Percentiles rank a stretch among this genome's conserved stretches.
phyloP scores from a whole-genome alignment of 139 green algal genomes.

The Diplosphaera chodatii region DNA sequence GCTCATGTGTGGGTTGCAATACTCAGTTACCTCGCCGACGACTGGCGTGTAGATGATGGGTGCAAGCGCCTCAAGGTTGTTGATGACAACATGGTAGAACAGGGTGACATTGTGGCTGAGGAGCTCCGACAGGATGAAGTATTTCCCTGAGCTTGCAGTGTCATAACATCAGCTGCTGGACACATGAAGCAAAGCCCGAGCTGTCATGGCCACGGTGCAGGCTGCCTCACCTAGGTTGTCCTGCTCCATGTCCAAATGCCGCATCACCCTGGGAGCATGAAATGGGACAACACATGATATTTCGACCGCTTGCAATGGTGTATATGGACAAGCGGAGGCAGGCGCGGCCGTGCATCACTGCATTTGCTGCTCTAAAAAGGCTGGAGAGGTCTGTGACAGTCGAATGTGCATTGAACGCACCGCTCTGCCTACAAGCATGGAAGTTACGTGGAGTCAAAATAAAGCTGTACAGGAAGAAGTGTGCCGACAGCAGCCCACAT shows the following conservation, averaged over 20 bases:
- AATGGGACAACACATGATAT: too few relatives aligned
- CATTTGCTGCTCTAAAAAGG: background rate
- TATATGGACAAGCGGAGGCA: too few relatives aligned
- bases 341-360: background rate
- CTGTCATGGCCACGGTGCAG: too few relatives aligned
- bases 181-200: too few relatives aligned
- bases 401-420: constrained; percentile 8
- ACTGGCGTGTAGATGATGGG: constrained; percentile 64
- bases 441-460: too few relatives aligned
- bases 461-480: too few relatives aligned
- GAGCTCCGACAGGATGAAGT: constrained; percentile 26
- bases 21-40: constrained; percentile 53
- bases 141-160: too few relatives aligned
- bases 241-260: constrained; percentile 16
- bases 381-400: too few relatives aligned
- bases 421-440: constrained; percentile 26
- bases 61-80: constrained; percentile 23
- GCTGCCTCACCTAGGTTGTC: constrained; percentile 10
- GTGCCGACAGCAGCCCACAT: too few relatives aligned
- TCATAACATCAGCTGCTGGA: too few relatives aligned
- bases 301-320: too few relatives aligned
- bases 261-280: constrained; percentile 36
- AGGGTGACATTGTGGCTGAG: constrained; percentile 19
- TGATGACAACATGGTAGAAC: constrained; percentile 22
- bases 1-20: too few relatives aligned